Percentiles rank a stretch among this genome's conserved stretches.
These are phyloP conservation scores for Cladobotryum protrusum DNA, from an alignment of 2,329 filamentous ascomycete genomes.

Conservation along the genomic window DNA sequence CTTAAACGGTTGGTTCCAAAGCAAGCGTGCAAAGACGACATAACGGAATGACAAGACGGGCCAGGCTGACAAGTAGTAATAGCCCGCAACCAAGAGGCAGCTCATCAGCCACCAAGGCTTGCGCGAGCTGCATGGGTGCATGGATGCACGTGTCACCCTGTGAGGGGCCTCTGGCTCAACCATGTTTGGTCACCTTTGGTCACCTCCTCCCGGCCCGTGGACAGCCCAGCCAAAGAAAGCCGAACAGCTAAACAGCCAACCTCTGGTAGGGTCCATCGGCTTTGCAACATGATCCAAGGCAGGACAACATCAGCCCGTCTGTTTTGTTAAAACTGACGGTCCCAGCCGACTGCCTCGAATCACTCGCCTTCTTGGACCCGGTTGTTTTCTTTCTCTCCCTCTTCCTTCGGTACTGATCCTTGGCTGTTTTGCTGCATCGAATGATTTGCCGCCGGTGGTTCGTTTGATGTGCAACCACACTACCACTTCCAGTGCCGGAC, in stretches of 20 bases:
- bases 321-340: no score
- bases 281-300: conserved; percentile 6
- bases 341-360: conserved; percentile 6
- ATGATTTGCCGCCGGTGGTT: background rate
- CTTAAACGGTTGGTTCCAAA: no score
- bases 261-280: background rate
- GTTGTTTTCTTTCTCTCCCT: background rate
- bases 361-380: background rate
- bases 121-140: conserved; percentile 7
- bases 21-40: no score
- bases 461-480: background rate
- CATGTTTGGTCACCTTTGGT: conserved; percentile 6
- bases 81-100: background rate
- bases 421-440: background rate
- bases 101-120: conserved; percentile 6
- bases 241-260: no score
- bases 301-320: background rate
- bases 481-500: background rate
- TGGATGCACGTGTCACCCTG: conserved; percentile 30
- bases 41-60: no score
- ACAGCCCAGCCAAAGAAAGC: no score
- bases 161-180: conserved; percentile 16
- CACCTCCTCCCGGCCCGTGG: no score
- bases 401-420: background rate
- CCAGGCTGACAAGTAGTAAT: background rate